A percentile compares a stretch with the other conserved stretches of the same genome.
phyloP scores from a whole-genome alignment of 2,329 filamentous ascomycete species.

The Zymoseptoria crescenta region DNA sequence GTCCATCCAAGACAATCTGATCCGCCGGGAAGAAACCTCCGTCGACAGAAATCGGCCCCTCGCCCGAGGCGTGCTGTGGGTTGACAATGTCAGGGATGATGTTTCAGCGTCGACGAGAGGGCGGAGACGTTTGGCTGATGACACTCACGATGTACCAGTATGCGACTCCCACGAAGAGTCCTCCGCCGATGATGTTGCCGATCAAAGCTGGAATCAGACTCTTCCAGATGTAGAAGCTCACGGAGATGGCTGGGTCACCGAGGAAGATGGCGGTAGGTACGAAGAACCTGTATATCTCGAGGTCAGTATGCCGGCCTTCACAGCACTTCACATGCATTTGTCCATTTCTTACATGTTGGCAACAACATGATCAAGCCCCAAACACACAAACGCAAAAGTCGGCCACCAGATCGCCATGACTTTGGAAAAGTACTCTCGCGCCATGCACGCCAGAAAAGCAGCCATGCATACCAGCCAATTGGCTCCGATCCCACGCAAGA shows the following conservation, averaged over 20 bases:
- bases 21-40: conserved; percentile 8
- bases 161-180: conserved; percentile 44
- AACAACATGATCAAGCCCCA: conserved; percentile 46
- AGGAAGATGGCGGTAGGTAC: conserved; percentile 44
- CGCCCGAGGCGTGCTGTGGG: conserved; percentile 9
- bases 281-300: conserved; percentile 14
- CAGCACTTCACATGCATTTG: background rate
- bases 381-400: background rate
- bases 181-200: conserved; percentile 49
- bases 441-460: conserved; percentile 42
- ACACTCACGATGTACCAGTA: conserved; percentile 40
- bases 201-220: conserved; percentile 46
- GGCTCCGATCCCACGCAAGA: conserved; percentile 46
- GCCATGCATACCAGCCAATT: conserved; percentile 54
- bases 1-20: conserved; percentile 4
- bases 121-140: background rate
- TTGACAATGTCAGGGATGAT: background rate
- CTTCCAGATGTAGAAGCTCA: conserved; percentile 51
- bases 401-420: conserved; percentile 48
- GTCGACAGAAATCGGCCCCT: conserved; percentile 11
- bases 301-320: background rate
- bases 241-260: conserved; percentile 38
- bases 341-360: conserved; percentile 49
- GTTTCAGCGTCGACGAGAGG: background rate
- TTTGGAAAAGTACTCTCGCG: conserved; percentile 46